Conservation (phyloP, 2,329 filamentous ascomycete species). For the Septoria petroselini region DNA sequence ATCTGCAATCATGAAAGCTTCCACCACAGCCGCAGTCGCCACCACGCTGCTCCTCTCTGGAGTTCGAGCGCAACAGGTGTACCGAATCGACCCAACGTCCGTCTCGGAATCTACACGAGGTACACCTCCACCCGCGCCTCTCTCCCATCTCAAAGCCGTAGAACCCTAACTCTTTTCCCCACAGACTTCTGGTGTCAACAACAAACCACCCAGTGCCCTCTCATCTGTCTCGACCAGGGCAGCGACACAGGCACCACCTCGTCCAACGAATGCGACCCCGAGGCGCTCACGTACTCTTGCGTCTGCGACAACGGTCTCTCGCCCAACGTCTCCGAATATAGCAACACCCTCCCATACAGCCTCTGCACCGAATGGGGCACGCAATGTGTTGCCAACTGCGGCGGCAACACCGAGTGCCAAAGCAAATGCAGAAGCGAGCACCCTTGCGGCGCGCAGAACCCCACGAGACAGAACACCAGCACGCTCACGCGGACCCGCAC, state of each 20-base stretch:
- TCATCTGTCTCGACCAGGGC: conserved; percentile 66
- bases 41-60: conserved; percentile 42
- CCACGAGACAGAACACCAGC: conserved; percentile 58
- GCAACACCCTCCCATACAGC: conserved; percentile 74
- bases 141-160: not conserved
- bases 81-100: conserved; percentile 60
- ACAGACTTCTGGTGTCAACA: conserved; percentile 59
- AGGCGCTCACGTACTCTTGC: conserved; percentile 66
- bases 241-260: conserved; percentile 47
- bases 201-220: conserved; percentile 63
- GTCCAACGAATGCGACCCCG: conserved; percentile 66
- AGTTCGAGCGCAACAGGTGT: conserved; percentile 54
- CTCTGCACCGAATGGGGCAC: conserved; percentile 68
- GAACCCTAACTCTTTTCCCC: not conserved
- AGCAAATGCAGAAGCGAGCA: conserved; percentile 61
- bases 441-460: conserved; percentile 69
- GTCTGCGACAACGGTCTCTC: conserved; percentile 64
- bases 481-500: conserved; percentile 44
- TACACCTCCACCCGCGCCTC: conserved; percentile 7
- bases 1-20: conserved; percentile 43
- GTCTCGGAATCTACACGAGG: conserved; percentile 48
- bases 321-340: conserved; percentile 74
- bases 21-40: conserved; percentile 50
- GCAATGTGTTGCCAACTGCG: conserved; percentile 58
- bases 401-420: conserved; percentile 56